These are phyloP conservation scores for Podaxis rugospora DNA, from an alignment of 768 basidiomycete species.

Conservation along the genomic window DNA sequence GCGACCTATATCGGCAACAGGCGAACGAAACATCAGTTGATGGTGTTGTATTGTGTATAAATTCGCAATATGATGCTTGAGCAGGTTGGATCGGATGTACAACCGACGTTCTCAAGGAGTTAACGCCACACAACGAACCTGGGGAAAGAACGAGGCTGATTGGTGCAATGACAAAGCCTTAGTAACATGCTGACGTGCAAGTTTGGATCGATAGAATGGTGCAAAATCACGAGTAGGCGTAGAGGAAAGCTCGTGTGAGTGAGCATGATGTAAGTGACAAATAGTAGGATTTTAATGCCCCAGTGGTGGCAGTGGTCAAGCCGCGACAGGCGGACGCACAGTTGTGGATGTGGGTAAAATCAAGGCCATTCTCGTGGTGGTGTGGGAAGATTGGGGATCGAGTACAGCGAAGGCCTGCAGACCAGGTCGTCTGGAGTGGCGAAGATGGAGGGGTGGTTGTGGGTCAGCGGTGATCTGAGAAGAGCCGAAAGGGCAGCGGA, in stretches of 20 bases:
- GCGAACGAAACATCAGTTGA: background rate
- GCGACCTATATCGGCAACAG: background rate
- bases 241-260: background rate
- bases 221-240: background rate
- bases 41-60: background rate
- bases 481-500: background rate
- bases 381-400: background rate
- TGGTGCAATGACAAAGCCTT: background rate
- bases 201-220: background rate
- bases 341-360: background rate
- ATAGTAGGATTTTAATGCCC: background rate
- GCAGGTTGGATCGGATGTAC: background rate
- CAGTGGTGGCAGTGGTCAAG: background rate
- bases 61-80: background rate
- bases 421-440: background rate
- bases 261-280: background rate
- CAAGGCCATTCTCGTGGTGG: background rate
- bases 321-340: background rate
- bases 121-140: background rate
- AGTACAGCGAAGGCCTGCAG: background rate
- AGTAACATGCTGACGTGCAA: background rate
- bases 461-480: background rate
- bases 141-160: background rate
- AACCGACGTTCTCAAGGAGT: background rate
- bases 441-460: conserved; percentile 24